Percentiles rank a stretch among this genome's conserved stretches.
These are phyloP conservation scores for Venturia asperata DNA, from an alignment of 2,329 filamentous ascomycete genomes.

Conservation along the genomic window DNA sequence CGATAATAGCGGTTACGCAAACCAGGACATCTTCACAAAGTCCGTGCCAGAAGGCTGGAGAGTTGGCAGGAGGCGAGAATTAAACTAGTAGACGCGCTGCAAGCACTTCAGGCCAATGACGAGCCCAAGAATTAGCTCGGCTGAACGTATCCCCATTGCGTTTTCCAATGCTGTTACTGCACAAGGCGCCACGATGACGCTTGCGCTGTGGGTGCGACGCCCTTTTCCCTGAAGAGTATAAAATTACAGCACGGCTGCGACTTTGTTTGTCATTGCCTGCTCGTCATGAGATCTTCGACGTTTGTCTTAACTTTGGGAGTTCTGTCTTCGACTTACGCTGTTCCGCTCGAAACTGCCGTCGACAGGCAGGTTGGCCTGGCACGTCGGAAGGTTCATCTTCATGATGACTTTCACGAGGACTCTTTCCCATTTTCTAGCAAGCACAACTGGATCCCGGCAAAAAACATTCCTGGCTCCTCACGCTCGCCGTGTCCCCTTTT, in stretches of 20 bases:
- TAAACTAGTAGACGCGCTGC: neutral
- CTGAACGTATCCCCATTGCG: neutral
- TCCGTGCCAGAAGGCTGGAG: neutral
- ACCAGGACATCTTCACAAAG: neutral
- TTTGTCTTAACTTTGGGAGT: neutral
- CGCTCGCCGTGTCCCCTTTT: slow-evolving; percentile 18
- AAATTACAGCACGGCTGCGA: neutral
- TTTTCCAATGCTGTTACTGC: neutral
- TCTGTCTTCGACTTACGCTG: neutral
- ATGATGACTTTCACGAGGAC: neutral
- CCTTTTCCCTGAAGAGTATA: neutral
- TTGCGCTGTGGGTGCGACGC: neutral
- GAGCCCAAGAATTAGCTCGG: neutral
- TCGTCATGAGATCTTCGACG: neutral
- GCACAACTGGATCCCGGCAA: slow-evolving; percentile 18
- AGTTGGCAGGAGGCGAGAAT: neutral
- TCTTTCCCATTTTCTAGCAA: neutral
- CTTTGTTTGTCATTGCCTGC: neutral
- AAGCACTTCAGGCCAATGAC: neutral
- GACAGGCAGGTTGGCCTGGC: neutral
- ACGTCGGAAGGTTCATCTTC: neutral
- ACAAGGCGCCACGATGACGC: neutral
- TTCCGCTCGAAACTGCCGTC: neutral
- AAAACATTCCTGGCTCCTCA: slow-evolving; percentile 4
- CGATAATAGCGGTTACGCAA: slow-evolving; percentile 3